Base-by-base conservation (phyloP, 2,329 filamentous ascomycete genomes). In the Trichoderma hamatum region DNA sequence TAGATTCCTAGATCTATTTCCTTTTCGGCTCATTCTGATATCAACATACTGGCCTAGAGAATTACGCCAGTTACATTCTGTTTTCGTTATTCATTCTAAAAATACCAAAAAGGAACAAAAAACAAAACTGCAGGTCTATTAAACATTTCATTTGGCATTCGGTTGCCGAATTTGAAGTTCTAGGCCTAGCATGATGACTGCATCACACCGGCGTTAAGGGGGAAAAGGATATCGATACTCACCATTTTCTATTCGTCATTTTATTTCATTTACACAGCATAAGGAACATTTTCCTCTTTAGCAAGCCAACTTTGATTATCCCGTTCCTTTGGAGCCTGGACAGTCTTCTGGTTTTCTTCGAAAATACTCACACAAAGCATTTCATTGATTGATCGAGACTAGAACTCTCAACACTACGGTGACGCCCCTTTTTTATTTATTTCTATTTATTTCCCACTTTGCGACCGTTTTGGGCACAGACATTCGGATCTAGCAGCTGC, bases 191-290 rank as follows among this genome's bases (percentile, higher is more conserved):
- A 77, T 76, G 64, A 75, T 75, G 71, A 76, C 72, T 75, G 75
- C 77, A 79, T 79, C 72, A 65, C 68, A 76, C 71, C 64, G 77
- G 77, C 75, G 77, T 79, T 76, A 67, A 10, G 65, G 73, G 74
- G 69, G 71, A 32, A 60, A 32, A 74, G 74, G 75, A 72, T 69
- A 65, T 74, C 72, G 21, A n/a, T 49, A 63, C 39, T 51, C 36
- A 16, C 21, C 46, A 32, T 49, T 43, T 70, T 70, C 52, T 49
- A 13, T 54, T 67, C 28, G 6, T 28, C 26, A 26, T 51, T 59
- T 24, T 30, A 59, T 51, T 67, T 46, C 39, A 67, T 59, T 32
- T 28, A 6, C 63, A 26, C n/a, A 58, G 69, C 65, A 70, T 69
- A 59, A 49, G 58, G 36, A 28, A 56, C 60, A 26, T 26, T 46